These are phyloP conservation scores for Suillus discolor DNA, from an alignment of 768 basidiomycete genomes.

Conservation along the genomic window DNA sequence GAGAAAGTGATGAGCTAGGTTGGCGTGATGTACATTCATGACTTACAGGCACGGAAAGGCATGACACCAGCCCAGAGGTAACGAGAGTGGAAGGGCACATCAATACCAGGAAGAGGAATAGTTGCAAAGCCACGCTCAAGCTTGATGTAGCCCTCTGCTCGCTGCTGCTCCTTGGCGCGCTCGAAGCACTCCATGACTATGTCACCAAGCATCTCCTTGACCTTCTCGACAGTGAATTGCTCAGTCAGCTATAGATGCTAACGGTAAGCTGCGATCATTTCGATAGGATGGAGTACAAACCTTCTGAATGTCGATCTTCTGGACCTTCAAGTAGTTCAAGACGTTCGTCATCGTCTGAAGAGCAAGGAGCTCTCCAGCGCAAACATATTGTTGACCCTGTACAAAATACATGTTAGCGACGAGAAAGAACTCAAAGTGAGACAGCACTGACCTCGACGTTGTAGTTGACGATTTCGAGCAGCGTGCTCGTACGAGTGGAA, in stretches of 20 bases:
- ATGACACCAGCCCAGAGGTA: conserved; percentile 99
- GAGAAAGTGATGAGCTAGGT: background rate
- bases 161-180: conserved; percentile 76
- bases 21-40: conserved; percentile 3
- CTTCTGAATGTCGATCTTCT: conserved; percentile 93
- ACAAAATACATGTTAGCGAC: conserved; percentile 13
- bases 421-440: background rate
- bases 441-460: conserved; percentile 73
- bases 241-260: conserved; percentile 70
- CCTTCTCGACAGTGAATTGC: conserved; percentile 86
- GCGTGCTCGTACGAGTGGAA: conserved; percentile 67
- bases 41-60: conserved; percentile 95
- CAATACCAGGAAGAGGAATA: conserved; percentile 94
- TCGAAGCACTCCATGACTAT: conserved; percentile 85
- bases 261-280: background rate
- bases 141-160: conserved; percentile 84
- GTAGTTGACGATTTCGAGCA: conserved; percentile 98
- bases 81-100: conserved; percentile 99
- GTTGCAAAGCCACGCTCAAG: conserved; percentile 97
- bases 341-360: conserved; percentile 95
- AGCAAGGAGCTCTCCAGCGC: conserved; percentile 93
- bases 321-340: conserved; percentile 92
- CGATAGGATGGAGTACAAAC: conserved; percentile 38
- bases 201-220: conserved; percentile 93
- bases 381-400: conserved; percentile 99